phyloP scores from a whole-genome alignment of 2,329 filamentous ascomycete species.

The Stagonosporopsis chrysanthemi region DNA sequence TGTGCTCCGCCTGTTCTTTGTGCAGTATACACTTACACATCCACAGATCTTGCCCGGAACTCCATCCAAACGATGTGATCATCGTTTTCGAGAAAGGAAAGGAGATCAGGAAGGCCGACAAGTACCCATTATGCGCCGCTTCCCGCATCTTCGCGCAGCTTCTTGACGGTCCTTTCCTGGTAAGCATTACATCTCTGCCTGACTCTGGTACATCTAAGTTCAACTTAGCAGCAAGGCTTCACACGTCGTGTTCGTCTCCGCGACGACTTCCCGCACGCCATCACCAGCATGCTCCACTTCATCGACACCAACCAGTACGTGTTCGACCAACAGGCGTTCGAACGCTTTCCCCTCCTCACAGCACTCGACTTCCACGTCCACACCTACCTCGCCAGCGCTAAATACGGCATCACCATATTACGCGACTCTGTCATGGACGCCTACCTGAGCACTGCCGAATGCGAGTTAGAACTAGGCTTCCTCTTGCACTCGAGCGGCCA shows the following conservation, averaged over 20 bases:
- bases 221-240: not conserved
- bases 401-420: constrained; percentile 29
- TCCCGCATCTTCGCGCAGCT: constrained; percentile 27
- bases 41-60: constrained; percentile 17
- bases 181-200: not conserved
- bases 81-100: constrained; percentile 28
- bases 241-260: constrained; percentile 27
- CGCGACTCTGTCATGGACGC: constrained; percentile 17
- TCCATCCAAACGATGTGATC: constrained; percentile 24
- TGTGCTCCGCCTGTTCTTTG: not conserved
- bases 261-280: constrained; percentile 31
- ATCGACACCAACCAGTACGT: constrained; percentile 28
- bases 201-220: not conserved
- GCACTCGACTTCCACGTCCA: constrained; percentile 37
- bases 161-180: constrained; percentile 21
- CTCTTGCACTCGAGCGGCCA: not conserved
- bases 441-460: constrained; percentile 22
- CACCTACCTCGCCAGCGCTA: constrained; percentile 30
- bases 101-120: constrained; percentile 25
- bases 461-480: constrained; percentile 18
- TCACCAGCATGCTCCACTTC: constrained; percentile 31
- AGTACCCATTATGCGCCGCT: constrained; percentile 22
- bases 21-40: not conserved
- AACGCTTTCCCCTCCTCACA: constrained; percentile 26
- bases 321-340: constrained; percentile 19